A percentile compares a stretch with the other conserved stretches of the same genome.
Conservation (phyloP, 352 stramenopile genomes). For the Elongisporangium senticosum region DNA sequence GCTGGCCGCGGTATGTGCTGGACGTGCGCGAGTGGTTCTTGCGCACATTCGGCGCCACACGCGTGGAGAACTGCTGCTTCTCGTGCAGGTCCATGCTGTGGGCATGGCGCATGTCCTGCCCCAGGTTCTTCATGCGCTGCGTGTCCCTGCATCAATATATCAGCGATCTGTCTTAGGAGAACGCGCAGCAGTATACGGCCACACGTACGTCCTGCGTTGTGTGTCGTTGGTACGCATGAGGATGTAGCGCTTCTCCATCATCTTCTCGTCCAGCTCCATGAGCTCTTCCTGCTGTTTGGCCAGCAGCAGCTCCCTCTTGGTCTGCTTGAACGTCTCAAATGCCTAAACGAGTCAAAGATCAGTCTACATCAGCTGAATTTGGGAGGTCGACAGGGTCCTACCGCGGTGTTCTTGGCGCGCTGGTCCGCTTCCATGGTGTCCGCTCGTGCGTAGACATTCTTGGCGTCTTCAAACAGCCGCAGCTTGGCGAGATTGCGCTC, state of each 20-base stretch:
- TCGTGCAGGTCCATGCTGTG: slow-evolving; percentile 54
- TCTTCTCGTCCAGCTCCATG: slow-evolving; percentile 53
- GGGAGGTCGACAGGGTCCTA: slow-evolving; percentile 1
- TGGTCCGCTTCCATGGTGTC: slow-evolving; percentile 63
- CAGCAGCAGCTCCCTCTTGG: slow-evolving; percentile 35
- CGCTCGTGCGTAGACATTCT: slow-evolving; percentile 53
- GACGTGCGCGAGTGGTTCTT: slow-evolving; percentile 40
- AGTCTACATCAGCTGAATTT: neutral
- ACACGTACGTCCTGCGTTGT: slow-evolving; percentile 44
- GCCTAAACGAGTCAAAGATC: slow-evolving; percentile 12
- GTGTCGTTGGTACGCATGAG: slow-evolving; percentile 50
- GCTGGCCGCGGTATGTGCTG: slow-evolving; percentile 61
- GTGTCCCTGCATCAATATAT: slow-evolving; percentile 30
- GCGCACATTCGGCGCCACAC: slow-evolving; percentile 25
- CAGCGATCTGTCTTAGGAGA: neutral
- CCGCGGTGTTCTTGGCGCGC: slow-evolving; percentile 27
- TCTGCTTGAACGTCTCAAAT: slow-evolving; percentile 63
- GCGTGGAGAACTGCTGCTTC: slow-evolving; percentile 62
- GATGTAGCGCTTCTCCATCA: slow-evolving; percentile 70
- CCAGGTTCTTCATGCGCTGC: slow-evolving; percentile 68
- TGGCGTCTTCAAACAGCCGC: slow-evolving; percentile 67
- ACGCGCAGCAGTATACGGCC: neutral
- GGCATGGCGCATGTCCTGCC: slow-evolving; percentile 52
- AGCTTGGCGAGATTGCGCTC: slow-evolving; percentile 57
- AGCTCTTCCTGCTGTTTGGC: slow-evolving; percentile 56